Evolutionary conservation across 2,329 filamentous ascomycete genomes (phyloP).

Genomic region (Arthrobotrys sinensis): DNA sequence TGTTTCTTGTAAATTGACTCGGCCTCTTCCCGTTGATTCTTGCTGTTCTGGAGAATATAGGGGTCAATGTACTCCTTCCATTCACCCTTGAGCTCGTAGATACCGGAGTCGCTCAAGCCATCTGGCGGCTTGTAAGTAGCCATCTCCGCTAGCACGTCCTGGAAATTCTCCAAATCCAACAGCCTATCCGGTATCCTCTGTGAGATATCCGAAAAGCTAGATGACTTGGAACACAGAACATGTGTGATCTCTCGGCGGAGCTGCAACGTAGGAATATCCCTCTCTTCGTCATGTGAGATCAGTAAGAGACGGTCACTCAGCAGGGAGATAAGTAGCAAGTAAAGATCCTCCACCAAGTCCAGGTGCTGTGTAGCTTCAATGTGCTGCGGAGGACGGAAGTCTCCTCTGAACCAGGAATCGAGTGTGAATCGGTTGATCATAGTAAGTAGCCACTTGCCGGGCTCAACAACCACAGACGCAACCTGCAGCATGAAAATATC

Average conservation of each 20-base stretch:
- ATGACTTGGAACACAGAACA: constrained; percentile 93
- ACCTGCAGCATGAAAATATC: constrained; percentile 96
- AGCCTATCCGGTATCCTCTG: constrained; percentile 89
- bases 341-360: constrained; percentile 94
- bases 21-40: constrained; percentile 96
- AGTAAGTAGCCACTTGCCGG: constrained; percentile 85
- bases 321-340: constrained; percentile 91
- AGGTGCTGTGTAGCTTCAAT: constrained; percentile 91
- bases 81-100: constrained; percentile 90
- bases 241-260: constrained; percentile 93
- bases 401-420: constrained; percentile 86
- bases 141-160: constrained; percentile 86
- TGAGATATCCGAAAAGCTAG: constrained; percentile 93
- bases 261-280: constrained; percentile 72
- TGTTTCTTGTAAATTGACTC: constrained; percentile 89
- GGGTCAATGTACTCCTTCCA: constrained; percentile 92
- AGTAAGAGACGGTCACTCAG: constrained; percentile 90
- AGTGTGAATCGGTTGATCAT: constrained; percentile 94
- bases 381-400: constrained; percentile 80
- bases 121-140: constrained; percentile 91
- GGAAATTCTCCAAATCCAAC: constrained; percentile 89
- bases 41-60: constrained; percentile 95
- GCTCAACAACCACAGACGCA: constrained; percentile 87
- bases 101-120: constrained; percentile 90
- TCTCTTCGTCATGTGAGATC: constrained; percentile 77